Base-by-base conservation (phyloP, 495 filamentous ascomycete species). In the Penicillium soppii region DNA sequence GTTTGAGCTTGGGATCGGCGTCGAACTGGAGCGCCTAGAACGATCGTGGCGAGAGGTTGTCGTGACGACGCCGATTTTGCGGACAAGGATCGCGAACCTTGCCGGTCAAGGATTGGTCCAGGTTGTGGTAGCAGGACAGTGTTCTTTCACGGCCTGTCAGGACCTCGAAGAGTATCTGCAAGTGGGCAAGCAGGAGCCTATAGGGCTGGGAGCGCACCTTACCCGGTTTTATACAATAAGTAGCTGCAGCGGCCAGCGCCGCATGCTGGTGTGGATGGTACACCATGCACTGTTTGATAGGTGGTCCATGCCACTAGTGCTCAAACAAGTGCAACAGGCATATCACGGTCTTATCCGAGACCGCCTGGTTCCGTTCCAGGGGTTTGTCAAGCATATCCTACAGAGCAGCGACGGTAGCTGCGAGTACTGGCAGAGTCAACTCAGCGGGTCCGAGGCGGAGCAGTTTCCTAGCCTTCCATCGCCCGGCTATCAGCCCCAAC, bases 221-320 rank as follows among this genome's bases (percentile, higher is more conserved):
- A n/a, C 40, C 40, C 23, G 26, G n/a, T n/a, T n/a, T 43, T n/a
- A 25, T n/a, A 2, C 25, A 7, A 29, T 1, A n/a, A 43, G 7
- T 7, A 10, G 1, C 29, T 7, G 29, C 5, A 32, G 10, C n/a
- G n/a, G n/a, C n/a, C 5, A 7, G 5, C 29, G 16, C 26, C 29
- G 22, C 5, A 8, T 43, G 15, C 15, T 43, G n/a, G n/a, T n/a
- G n/a, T n/a, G n/a, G 8, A 43, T 23, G 15, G n/a, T 27, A 9
- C 40, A 43, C 29, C 40, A 43, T 29, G 40, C 40, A n/a, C 25
- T 43, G 19, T 43, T 27, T 29, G 40, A 43, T 16, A 23, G 40
- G 1, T 43, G 26, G 8, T 43, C 40, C 8, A 9, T 43, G 25
- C 17, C 25, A 7, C 40, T 43, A 2, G 23, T 43, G 7, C n/a